These are phyloP conservation scores for Cercis canadensis DNA, from an alignment of 306 rosid genomes.

Conservation along the genomic window DNA sequence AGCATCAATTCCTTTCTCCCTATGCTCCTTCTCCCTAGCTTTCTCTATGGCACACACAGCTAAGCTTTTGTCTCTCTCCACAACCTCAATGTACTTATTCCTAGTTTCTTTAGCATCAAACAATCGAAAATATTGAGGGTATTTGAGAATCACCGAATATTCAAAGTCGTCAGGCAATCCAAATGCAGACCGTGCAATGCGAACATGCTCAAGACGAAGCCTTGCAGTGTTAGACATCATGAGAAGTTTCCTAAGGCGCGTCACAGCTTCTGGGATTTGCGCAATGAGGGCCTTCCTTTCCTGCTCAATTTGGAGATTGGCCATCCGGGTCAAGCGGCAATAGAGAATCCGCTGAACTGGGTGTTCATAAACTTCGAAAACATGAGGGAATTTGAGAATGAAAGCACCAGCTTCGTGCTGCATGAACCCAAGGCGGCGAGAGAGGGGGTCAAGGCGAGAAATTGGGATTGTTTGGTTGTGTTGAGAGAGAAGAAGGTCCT, in stretches of 20 bases:
- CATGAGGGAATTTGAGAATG: constrained; percentile 82
- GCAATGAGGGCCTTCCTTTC: constrained; percentile 59
- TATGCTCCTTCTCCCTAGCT: constrained; percentile 78
- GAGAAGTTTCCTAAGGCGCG: constrained; percentile 72
- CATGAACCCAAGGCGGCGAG: constrained; percentile 75
- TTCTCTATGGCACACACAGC: constrained; percentile 68
- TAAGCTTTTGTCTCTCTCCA: constrained; percentile 58
- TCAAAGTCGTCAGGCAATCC: constrained; percentile 92
- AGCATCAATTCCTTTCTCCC: constrained; percentile 75
- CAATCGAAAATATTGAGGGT: constrained; percentile 70
- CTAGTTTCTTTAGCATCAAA: constrained; percentile 80
- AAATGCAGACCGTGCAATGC: constrained; percentile 69
- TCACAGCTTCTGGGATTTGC: constrained; percentile 68
- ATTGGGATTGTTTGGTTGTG: constrained; percentile 62
- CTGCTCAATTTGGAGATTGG: constrained; percentile 75
- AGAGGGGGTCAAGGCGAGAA: constrained; percentile 77
- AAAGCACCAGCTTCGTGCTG: constrained; percentile 71
- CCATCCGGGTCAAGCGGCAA: constrained; percentile 73
- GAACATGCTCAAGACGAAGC: constrained; percentile 81
- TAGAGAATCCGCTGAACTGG: constrained; percentile 84
- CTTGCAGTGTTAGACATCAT: constrained; percentile 75
- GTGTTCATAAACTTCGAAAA: constrained; percentile 86
- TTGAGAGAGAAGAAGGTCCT: constrained; percentile 65
- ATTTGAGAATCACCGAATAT: constrained; percentile 66
- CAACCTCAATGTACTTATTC: constrained; percentile 75